These are phyloP conservation scores for Quercus glauca DNA, from an alignment of 306 rosid species.

Conservation along the genomic window DNA sequence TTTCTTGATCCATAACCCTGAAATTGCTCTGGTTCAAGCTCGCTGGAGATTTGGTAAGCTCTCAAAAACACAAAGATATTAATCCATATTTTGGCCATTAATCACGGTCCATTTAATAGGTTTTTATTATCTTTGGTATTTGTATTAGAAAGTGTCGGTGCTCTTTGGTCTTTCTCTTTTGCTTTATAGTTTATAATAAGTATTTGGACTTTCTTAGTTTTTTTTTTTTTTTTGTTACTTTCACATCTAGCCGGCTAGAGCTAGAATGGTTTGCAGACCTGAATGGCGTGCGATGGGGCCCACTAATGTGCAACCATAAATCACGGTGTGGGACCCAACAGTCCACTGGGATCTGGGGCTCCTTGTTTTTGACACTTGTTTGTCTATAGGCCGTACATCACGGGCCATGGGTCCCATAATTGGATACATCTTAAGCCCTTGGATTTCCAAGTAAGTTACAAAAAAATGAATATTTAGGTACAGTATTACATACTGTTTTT, in stretches of 20 bases:
- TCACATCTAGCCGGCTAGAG: conserved; percentile 31
- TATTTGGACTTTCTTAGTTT: neutral
- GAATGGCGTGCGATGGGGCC: conserved; percentile 34
- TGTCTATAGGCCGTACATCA: neutral
- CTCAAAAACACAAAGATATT: neutral
- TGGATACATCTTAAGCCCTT: too few species aligned
- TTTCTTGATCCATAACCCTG: conserved; percentile 73
- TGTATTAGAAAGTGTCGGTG: conserved; percentile 62
- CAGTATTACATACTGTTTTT: too few species aligned
- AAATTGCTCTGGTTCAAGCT: conserved; percentile 87
- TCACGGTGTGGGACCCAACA: conserved; percentile 54
- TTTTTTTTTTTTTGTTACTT: neutral
- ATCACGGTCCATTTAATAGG: conserved; percentile 18
- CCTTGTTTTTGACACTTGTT: conserved; percentile 28
- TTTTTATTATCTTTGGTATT: neutral
- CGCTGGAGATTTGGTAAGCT: conserved; percentile 97
- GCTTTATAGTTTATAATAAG: neutral
- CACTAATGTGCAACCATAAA: conserved; percentile 41
- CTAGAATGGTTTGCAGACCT: conserved; percentile 15
- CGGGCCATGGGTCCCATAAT: too few species aligned
- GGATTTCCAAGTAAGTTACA: too few species aligned
- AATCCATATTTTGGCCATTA: neutral
- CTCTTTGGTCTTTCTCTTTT: conserved; percentile 1
- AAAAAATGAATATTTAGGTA: too few species aligned
- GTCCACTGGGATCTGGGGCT: neutral